phyloP scores from a whole-genome alignment of 371 early-diverging fungal species.

The Actinomortierella wolfii region DNA sequence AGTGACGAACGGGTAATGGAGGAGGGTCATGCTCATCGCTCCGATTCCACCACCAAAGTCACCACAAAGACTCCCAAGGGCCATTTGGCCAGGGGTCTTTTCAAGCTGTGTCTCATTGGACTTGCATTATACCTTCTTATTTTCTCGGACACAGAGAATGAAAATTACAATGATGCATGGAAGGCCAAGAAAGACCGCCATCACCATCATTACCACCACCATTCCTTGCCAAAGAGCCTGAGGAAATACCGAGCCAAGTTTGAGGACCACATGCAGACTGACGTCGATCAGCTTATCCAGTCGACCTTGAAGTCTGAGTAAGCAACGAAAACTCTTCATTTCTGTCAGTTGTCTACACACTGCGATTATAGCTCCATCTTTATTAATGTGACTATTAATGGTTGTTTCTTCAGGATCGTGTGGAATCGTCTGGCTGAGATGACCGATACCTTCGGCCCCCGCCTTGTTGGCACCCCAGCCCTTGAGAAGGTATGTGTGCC shows the following conservation, averaged over 20 bases:
- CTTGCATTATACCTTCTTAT: constrained; percentile 12
- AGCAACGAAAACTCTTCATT: not conserved
- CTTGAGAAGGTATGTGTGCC: constrained; percentile 52
- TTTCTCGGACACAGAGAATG: not conserved
- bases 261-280: constrained; percentile 25
- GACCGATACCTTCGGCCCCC: constrained; percentile 62
- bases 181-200: not conserved
- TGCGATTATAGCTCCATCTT: not conserved
- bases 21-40: too few species aligned
- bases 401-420: constrained; percentile 37
- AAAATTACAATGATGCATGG: constrained; percentile 1
- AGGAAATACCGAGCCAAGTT: constrained; percentile 11
- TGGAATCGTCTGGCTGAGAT: constrained; percentile 67
- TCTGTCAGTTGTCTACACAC: not conserved
- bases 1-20: not conserved
- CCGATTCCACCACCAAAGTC: not conserved
- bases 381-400: not conserved
- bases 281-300: constrained; percentile 28
- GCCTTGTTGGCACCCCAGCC: constrained; percentile 51
- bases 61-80: not conserved
- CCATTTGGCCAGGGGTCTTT: constrained; percentile 5
- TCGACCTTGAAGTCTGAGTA: constrained; percentile 43
- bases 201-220: not conserved
- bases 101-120: constrained; percentile 11
- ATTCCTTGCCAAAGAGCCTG: not conserved